Percentiles rank a stretch among this genome's conserved stretches.
phyloP scores from a whole-genome alignment of 169 alveolate genomes.

The Hepatocystis sp. region DNA sequence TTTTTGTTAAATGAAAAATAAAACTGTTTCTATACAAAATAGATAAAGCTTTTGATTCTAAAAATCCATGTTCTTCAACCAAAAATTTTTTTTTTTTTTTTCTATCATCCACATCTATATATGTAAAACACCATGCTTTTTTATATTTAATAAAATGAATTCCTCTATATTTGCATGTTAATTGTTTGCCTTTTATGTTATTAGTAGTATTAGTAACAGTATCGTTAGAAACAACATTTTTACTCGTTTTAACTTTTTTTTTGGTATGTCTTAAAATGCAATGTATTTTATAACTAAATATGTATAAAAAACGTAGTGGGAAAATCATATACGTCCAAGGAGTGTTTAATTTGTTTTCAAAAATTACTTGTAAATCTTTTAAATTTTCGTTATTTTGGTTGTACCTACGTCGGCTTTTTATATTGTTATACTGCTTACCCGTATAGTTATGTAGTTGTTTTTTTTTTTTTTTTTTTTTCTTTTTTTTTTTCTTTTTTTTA shows the following conservation, averaged over 20 bases:
- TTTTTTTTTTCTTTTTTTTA: no score
- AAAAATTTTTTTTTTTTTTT: constrained; percentile 79
- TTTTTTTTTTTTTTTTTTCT: no score
- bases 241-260: constrained; percentile 19
- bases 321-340: constrained; percentile 65
- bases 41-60: constrained; percentile 80
- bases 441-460: no score
- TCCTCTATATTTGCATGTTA: constrained; percentile 66
- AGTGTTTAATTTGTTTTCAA: constrained; percentile 27
- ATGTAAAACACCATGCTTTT: constrained; percentile 81
- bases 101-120: constrained; percentile 79
- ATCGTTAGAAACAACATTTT: no score
- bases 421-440: no score
- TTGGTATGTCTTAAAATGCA: constrained; percentile 19
- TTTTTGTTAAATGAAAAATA: constrained; percentile 39
- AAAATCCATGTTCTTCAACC: constrained; percentile 78
- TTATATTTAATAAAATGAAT: constrained; percentile 77
- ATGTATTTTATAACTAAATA: constrained; percentile 24
- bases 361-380: constrained; percentile 31
- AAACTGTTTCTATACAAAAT: constrained; percentile 46
- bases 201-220: not conserved
- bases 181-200: constrained; percentile 21
- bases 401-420: constrained; percentile 8
- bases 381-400: constrained; percentile 5
- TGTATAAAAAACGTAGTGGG: constrained; percentile 34